Evolutionary conservation across 2,329 filamentous ascomycete genomes (phyloP).

Genomic region (Aquanectria penicillioides): DNA sequence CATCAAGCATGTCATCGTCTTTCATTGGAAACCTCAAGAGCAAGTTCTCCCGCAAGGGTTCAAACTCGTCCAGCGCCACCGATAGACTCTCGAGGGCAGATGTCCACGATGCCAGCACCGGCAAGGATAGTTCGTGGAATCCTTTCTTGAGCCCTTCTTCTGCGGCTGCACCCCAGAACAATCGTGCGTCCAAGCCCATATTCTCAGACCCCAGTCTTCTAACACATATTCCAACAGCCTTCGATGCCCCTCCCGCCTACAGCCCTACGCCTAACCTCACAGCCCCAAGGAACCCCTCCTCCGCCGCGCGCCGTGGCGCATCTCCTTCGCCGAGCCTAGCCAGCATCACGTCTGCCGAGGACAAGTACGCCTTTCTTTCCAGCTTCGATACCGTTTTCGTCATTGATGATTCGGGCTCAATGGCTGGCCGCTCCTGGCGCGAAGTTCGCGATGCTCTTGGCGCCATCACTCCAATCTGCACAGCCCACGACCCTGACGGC

Average conservation of each 20-base stretch:
- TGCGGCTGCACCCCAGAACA: not conserved
- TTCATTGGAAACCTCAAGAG: constrained; percentile 47
- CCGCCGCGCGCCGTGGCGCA: constrained; percentile 19
- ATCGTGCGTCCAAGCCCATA: not conserved
- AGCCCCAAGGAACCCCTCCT: constrained; percentile 15
- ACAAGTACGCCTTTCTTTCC: constrained; percentile 79
- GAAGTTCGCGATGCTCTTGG: constrained; percentile 77
- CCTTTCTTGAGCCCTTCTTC: no score
- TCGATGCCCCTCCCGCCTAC: constrained; percentile 49
- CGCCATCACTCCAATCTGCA: constrained; percentile 84
- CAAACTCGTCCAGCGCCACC: no score
- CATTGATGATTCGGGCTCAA: constrained; percentile 91
- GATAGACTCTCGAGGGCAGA: constrained; percentile 5
- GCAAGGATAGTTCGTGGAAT: constrained; percentile 13
- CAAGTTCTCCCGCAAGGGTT: constrained; percentile 45
- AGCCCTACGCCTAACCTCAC: constrained; percentile 31
- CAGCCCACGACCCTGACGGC: constrained; percentile 80
- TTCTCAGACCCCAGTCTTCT: no score
- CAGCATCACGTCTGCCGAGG: constrained; percentile 61
- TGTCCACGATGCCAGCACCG: constrained; percentile 13
- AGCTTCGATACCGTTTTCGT: constrained; percentile 90
- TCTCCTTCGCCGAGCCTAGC: constrained; percentile 31
- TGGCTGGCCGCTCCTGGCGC: constrained; percentile 80
- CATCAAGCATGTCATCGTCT: constrained; percentile 35
- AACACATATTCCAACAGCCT: no score